Percentiles rank a stretch among this genome's conserved stretches.
Evolutionary conservation across 768 basidiomycete genomes (phyloP).

Genomic region (Naganishia friedmannii): DNA sequence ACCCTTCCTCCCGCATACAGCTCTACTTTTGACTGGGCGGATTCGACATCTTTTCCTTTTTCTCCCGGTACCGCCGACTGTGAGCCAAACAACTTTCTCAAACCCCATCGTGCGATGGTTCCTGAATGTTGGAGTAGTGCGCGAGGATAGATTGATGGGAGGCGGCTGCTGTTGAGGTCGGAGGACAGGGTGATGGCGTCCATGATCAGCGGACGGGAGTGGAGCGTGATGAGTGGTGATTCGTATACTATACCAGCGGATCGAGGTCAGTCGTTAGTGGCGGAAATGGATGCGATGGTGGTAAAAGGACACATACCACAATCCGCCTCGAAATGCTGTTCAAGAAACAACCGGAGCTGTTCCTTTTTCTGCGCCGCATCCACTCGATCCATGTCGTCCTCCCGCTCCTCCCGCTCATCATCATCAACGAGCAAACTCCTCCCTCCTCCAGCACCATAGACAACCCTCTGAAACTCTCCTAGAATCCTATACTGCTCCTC

Average conservation of each 20-base stretch:
- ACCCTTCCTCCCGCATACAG: neutral
- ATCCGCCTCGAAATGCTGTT: conserved; percentile 28
- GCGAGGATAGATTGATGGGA: conserved; percentile 25
- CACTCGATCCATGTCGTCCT: neutral
- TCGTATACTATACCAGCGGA: conserved; percentile 29
- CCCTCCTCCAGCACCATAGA: conserved; percentile 15
- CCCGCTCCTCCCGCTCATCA: conserved; percentile 5
- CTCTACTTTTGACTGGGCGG: neutral
- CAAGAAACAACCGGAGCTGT: conserved; percentile 9
- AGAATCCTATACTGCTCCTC: conserved; percentile 27
- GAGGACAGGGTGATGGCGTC: conserved; percentile 23
- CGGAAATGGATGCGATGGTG: neutral
- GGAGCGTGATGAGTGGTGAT: conserved; percentile 27
- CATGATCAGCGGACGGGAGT: conserved; percentile 19
- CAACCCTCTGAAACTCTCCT: conserved; percentile 28
- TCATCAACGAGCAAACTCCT: conserved; percentile 9
- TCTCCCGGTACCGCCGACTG: neutral
- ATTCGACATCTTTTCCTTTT: neutral
- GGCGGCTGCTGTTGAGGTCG: neutral
- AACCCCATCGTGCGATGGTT: neutral
- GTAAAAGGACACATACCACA: conserved; percentile 27
- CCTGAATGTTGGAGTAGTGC: conserved; percentile 19
- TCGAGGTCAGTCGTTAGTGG: neutral
- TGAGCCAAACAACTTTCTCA: neutral
- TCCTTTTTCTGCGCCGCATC: neutral